Conservation (phyloP, 1,139 yeast genomes). For the Kodamaea anthophila region DNA sequence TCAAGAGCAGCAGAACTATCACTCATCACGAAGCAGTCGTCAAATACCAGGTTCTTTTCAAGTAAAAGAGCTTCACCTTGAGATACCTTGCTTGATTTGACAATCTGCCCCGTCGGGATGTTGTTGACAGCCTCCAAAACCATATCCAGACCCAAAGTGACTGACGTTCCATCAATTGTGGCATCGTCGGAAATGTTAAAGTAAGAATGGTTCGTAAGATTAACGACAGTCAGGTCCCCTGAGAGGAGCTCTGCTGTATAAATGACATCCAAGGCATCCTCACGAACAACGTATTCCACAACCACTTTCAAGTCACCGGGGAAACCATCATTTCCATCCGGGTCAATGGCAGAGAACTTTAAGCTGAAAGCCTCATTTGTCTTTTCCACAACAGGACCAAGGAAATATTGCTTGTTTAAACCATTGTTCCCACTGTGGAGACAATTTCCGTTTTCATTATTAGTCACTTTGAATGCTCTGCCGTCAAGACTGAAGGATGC, state of each 20-base stretch:
- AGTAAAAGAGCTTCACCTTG: conserved; percentile 20
- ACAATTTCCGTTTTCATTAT: conserved; percentile 38
- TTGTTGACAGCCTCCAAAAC: conserved; percentile 35
- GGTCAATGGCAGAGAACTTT: conserved; percentile 37
- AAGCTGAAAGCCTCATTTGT: conserved; percentile 28
- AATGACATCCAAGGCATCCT: conserved; percentile 34
- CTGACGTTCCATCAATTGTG: conserved; percentile 29
- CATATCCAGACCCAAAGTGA: conserved; percentile 22
- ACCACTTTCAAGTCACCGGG: conserved; percentile 45
- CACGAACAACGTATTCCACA: conserved; percentile 37
- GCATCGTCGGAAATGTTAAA: conserved; percentile 34
- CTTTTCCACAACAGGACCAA: conserved; percentile 44
- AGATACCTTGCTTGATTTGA: conserved; percentile 19
- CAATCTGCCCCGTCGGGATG: conserved; percentile 48
- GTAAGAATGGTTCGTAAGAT: conserved; percentile 61
- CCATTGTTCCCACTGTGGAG: conserved; percentile 52
- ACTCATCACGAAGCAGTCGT: conserved; percentile 47
- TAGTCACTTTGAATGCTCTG: conserved; percentile 29
- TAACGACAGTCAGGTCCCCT: conserved; percentile 43
- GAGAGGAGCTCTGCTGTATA: conserved; percentile 40
- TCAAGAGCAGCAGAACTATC: conserved; percentile 27
- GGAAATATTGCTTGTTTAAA: conserved; percentile 43
- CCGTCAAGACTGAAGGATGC: conserved; percentile 42
- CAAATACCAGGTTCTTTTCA: conserved; percentile 20
- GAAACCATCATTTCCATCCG: conserved; percentile 47